Conservation (phyloP, 192 early-diverging fungal species). For the Funneliformis geosporum region DNA sequence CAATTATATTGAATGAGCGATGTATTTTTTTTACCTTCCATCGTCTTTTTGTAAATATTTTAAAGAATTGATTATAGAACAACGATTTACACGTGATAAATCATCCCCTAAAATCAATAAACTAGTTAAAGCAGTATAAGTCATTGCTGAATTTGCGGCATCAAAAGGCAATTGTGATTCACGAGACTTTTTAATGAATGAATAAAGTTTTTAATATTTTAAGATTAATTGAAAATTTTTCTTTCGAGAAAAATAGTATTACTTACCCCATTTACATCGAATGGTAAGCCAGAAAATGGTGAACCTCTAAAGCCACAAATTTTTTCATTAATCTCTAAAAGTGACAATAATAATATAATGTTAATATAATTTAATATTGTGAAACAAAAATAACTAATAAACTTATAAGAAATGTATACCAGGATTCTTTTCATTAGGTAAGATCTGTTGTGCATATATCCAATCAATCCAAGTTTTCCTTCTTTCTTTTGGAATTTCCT, state of each 20-base stretch:
- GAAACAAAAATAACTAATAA: not conserved
- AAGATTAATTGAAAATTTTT: not conserved
- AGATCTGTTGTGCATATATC: conserved; percentile 95
- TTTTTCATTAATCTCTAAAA: conserved; percentile 38
- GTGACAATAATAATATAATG: not conserved
- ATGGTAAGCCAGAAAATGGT: conserved; percentile 63
- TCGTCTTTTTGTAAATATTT: conserved; percentile 67
- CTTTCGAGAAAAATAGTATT: not conserved
- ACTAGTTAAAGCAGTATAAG: conserved; percentile 85
- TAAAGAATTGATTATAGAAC: conserved; percentile 63
- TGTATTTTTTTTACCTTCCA: conserved; percentile 63
- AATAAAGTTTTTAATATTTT: not conserved
- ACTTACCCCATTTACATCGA: conserved; percentile 50
- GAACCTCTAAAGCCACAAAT: conserved; percentile 73
- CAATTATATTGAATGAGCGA: not conserved
- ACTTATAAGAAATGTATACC: not conserved
- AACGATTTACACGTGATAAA: conserved; percentile 75
- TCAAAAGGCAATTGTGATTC: conserved; percentile 40
- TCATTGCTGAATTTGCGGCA: conserved; percentile 71
- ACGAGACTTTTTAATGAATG: not conserved
- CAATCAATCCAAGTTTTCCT: conserved; percentile 83
- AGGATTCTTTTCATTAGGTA: conserved; percentile 42
- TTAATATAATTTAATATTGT: not conserved
- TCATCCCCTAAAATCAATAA: conserved; percentile 90
- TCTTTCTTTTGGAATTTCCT: conserved; percentile 51